Evolutionary conservation across 306 rosid genomes (phyloP).

Genomic region (Trichosanthes truncata): DNA sequence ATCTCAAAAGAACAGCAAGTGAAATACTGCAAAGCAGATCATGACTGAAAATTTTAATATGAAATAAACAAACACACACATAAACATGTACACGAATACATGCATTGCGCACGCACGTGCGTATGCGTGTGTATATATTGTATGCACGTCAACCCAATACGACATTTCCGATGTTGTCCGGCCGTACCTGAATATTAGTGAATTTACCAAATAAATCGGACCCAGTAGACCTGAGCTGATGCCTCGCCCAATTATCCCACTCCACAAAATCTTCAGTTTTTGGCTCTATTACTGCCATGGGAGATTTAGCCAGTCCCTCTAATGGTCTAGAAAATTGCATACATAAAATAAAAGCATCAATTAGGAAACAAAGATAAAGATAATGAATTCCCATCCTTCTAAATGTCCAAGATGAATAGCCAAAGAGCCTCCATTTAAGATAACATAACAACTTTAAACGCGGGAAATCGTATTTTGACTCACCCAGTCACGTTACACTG

Average conservation of each 20-base stretch:
- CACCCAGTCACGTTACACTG: constrained; percentile 73
- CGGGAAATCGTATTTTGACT: neutral
- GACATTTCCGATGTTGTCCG: neutral
- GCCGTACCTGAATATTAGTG: constrained; percentile 65
- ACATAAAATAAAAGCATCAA: neutral
- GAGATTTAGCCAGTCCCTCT: constrained; percentile 56
- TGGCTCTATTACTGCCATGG: constrained; percentile 33
- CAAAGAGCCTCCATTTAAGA: neutral
- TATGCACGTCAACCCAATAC: neutral
- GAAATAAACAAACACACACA: neutral
- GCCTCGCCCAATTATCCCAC: constrained; percentile 85
- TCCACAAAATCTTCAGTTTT: constrained; percentile 22
- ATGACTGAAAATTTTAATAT: neutral
- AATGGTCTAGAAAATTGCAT: constrained; percentile 38
- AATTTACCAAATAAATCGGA: constrained; percentile 86
- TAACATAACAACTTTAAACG: neutral
- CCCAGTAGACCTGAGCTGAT: constrained; percentile 82
- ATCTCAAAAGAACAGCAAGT: neutral
- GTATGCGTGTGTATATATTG: neutral
- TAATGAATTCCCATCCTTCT: neutral
- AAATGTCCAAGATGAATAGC: neutral
- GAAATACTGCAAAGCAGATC: neutral
- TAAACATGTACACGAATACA: neutral
- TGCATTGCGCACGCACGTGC: neutral
- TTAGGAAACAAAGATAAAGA: neutral